A percentile compares a stretch with the other conserved stretches of the same genome.
Conservation (phyloP, 1,139 yeast genomes). For the Candida labiduridarum region DNA sequence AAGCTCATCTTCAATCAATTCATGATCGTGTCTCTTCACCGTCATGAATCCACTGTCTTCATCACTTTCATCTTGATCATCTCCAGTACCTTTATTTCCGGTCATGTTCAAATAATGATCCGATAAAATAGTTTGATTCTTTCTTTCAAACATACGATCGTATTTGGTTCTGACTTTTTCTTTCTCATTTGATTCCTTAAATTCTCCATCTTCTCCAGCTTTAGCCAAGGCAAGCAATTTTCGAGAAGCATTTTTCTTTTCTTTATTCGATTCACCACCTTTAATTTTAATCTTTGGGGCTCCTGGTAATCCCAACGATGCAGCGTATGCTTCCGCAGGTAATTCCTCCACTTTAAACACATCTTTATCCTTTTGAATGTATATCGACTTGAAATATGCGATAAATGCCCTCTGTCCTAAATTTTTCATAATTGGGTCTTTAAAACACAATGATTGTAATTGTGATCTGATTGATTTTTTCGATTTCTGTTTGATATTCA, state of each 20-base stretch:
- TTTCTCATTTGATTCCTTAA: constrained; percentile 39
- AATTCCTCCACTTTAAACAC: constrained; percentile 76
- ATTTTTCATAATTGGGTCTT: constrained; percentile 88
- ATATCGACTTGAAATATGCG: constrained; percentile 82
- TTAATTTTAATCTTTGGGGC: constrained; percentile 87
- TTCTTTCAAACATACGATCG: constrained; percentile 94
- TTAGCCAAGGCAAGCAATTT: constrained; percentile 59
- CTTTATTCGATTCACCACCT: constrained; percentile 56
- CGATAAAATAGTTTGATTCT: constrained; percentile 89
- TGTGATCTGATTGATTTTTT: constrained; percentile 82
- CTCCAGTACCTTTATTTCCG: constrained; percentile 33
- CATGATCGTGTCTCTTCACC: constrained; percentile 78
- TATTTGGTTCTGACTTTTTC: constrained; percentile 80
- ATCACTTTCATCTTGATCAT: constrained; percentile 38
- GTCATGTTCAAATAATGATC: constrained; percentile 83
- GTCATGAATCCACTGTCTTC: constrained; percentile 62
- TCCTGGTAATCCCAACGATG: constrained; percentile 90
- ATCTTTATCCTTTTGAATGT: constrained; percentile 84
- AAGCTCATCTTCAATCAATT: constrained; percentile 61
- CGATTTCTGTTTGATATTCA: constrained; percentile 76
- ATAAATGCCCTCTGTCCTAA: constrained; percentile 95
- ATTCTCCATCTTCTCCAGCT: constrained; percentile 70
- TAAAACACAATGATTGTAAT: constrained; percentile 86
- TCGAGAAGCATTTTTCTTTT: constrained; percentile 80
- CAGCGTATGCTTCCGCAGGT: constrained; percentile 83